Conservation (phyloP, 257 asterid species). For the Capsicum rhomboideum region DNA sequence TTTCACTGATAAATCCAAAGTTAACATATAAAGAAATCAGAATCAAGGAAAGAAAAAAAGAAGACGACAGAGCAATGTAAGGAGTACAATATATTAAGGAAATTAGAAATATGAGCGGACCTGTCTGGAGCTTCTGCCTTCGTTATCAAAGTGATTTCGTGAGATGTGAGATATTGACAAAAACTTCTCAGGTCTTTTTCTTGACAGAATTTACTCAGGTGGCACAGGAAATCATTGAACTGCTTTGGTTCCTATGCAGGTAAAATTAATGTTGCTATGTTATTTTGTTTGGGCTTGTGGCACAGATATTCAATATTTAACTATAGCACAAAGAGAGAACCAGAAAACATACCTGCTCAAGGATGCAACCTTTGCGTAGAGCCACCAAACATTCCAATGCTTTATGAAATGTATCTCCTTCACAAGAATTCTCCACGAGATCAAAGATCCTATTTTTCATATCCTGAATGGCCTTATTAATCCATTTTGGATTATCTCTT, state of each 20-base stretch:
- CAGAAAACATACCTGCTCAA: slow-evolving; percentile 57
- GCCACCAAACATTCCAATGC: slow-evolving; percentile 66
- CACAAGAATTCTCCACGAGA: slow-evolving; percentile 57
- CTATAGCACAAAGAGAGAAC: background rate
- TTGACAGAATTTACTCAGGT: slow-evolving; percentile 44
- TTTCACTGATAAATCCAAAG: slow-evolving; percentile 36
- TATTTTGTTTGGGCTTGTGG: background rate
- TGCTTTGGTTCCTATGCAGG: slow-evolving; percentile 65
- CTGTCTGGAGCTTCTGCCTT: slow-evolving; percentile 77
- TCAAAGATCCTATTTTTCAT: slow-evolving; percentile 60
- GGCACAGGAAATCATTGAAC: slow-evolving; percentile 65
- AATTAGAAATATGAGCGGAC: slow-evolving; percentile 22
- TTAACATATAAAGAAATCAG: background rate
- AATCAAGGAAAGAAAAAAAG: background rate
- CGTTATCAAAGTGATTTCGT: slow-evolving; percentile 47
- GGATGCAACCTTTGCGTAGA: slow-evolving; percentile 80
- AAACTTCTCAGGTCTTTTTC: slow-evolving; percentile 44
- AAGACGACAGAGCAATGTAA: background rate
- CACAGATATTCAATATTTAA: background rate
- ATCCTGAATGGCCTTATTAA: slow-evolving; percentile 52
- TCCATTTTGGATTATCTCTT: slow-evolving; percentile 83
- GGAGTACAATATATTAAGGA: background rate
- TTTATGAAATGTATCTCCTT: slow-evolving; percentile 50
- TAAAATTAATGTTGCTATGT: background rate
- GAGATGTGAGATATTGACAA: slow-evolving; percentile 36